A percentile compares a stretch with the other conserved stretches of the same genome.
phyloP scores from a whole-genome alignment of 495 filamentous ascomycete genomes.

The Sporormia fimetaria region DNA sequence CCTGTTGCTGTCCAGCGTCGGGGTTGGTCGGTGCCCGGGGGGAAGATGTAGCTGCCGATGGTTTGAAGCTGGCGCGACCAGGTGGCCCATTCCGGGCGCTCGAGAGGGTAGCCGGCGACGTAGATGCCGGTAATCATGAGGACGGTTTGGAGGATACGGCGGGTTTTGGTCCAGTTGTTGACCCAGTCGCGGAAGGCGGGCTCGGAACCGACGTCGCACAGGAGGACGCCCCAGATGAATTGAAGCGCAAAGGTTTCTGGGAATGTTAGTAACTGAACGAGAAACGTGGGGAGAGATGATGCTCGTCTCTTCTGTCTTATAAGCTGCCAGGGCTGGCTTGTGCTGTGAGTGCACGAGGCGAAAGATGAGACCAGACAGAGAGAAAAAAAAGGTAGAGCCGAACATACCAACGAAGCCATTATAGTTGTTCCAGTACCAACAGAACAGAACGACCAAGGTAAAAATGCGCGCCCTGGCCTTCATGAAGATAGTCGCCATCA shows the following conservation, averaged over 20 bases:
- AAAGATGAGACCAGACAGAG: no score
- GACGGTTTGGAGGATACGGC: conserved; percentile 38
- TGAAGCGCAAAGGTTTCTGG: conserved; percentile 50
- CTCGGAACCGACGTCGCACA: conserved; percentile 50
- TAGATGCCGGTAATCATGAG: conserved; percentile 42
- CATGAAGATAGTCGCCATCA: conserved; percentile 46
- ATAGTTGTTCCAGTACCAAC: conserved; percentile 33
- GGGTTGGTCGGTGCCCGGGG: conserved; percentile 37
- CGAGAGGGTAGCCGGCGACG: conserved; percentile 49
- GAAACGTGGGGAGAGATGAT: no score
- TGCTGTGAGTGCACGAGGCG: no score
- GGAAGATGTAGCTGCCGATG: conserved; percentile 43
- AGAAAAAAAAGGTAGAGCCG: neutral
- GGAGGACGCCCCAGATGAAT: conserved; percentile 51
- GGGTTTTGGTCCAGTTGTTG: conserved; percentile 26
- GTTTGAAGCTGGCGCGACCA: conserved; percentile 47
- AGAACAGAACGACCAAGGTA: conserved; percentile 39
- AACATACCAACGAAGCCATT: conserved; percentile 8
- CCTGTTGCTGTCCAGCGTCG: conserved; percentile 46
- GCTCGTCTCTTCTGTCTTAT: no score
- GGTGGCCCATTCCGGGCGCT: conserved; percentile 43
- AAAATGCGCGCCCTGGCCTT: conserved; percentile 45
- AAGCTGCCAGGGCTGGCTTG: no score
- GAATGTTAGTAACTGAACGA: no score
- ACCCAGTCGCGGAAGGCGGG: conserved; percentile 41